These are phyloP conservation scores for Solanum pennellii DNA, from an alignment of 257 asterid species.

Conservation along the genomic window DNA sequence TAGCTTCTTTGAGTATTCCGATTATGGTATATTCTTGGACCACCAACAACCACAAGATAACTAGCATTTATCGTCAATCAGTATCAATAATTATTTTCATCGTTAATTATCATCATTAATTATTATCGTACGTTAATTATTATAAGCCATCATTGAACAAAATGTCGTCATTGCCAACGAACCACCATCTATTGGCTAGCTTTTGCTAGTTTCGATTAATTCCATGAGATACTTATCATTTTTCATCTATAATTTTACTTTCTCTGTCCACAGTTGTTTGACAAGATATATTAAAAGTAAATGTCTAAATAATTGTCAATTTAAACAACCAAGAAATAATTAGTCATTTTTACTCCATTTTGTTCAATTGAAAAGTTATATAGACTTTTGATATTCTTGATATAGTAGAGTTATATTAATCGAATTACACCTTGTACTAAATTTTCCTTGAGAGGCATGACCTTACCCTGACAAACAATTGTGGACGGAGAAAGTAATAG, in stretches of 20 bases:
- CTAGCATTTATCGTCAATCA: neutral
- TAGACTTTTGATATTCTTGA: too few species aligned
- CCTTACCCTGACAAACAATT: too few species aligned
- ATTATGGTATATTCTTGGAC: neutral
- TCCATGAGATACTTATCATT: neutral
- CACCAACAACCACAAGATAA: neutral
- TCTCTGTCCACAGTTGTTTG: rapidly evolving
- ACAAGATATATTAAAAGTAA: too few species aligned
- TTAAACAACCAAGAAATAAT: too few species aligned
- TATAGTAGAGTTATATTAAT: too few species aligned
- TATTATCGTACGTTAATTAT: neutral
- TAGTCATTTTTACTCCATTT: too few species aligned
- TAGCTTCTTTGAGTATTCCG: neutral
- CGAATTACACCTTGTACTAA: too few species aligned
- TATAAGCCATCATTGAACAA: neutral
- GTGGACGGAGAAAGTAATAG: rapidly evolving
- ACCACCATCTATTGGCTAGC: neutral
- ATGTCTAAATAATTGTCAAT: too few species aligned
- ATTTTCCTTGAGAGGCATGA: too few species aligned
- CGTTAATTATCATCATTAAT: neutral
- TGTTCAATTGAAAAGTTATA: too few species aligned
- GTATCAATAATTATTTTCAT: neutral
- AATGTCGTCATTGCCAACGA: neutral
- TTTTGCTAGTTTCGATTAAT: too few species aligned
- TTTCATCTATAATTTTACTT: rapidly evolving